These are phyloP conservation scores for Rusavskia elegans DNA, from an alignment of 495 filamentous ascomycete species.

Conservation along the genomic window DNA sequence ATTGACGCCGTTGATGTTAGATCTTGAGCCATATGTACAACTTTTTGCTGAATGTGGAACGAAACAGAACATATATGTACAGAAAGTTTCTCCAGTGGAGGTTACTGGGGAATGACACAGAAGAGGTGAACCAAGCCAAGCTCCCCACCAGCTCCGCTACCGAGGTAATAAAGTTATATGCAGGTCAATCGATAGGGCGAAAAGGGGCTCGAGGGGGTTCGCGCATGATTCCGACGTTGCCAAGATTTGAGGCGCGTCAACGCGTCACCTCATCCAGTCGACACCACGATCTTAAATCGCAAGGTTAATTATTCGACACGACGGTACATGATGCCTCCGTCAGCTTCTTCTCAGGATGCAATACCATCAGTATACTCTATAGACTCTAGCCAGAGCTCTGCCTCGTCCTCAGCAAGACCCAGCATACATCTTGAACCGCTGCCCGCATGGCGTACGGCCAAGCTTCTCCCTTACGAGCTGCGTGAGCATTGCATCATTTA, in stretches of 20 bases:
- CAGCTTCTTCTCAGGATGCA: neutral
- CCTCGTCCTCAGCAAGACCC: neutral
- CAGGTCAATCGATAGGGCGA: too few species aligned
- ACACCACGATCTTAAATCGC: neutral
- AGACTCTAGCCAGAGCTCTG: neutral
- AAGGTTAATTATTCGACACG: neutral
- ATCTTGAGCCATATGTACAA: slow-evolving; percentile 3
- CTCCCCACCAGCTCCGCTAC: too few species aligned
- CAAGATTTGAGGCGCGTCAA: too few species aligned
- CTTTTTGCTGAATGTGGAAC: neutral
- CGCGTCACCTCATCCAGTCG: too few species aligned
- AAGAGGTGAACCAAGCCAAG: too few species aligned
- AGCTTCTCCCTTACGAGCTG: slow-evolving; percentile 42
- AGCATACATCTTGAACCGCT: neutral
- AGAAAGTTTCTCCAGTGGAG: too few species aligned
- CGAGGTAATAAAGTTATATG: too few species aligned
- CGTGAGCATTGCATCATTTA: slow-evolving; percentile 52
- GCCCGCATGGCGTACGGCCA: slow-evolving; percentile 33
- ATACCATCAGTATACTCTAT: neutral
- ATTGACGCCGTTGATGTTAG: slow-evolving; percentile 12
- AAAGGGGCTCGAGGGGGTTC: too few species aligned
- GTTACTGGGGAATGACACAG: too few species aligned
- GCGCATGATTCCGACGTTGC: too few species aligned
- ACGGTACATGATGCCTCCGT: neutral
- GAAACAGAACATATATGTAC: too few species aligned